These are phyloP conservation scores for Pythium aquatile DNA, from an alignment of 352 stramenopile genomes.

Conservation along the genomic window DNA sequence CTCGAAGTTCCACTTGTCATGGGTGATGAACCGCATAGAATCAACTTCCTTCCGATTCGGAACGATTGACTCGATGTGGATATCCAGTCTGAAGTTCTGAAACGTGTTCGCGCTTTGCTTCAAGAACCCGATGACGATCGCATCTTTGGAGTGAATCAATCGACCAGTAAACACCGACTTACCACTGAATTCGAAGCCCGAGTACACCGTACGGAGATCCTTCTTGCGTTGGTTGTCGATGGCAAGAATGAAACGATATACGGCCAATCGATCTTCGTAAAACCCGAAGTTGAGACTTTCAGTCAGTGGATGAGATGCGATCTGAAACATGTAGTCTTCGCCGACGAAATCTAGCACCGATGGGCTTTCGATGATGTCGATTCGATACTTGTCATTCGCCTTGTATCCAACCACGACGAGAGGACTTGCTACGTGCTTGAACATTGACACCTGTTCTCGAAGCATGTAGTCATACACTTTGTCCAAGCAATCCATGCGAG, in stretches of 20 bases:
- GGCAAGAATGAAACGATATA: background rate
- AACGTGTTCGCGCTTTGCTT: constrained; percentile 13
- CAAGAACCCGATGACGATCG: constrained; percentile 14
- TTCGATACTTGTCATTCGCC: background rate
- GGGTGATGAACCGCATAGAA: constrained; percentile 7
- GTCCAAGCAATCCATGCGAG: constrained; percentile 9
- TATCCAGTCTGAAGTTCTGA: constrained; percentile 17
- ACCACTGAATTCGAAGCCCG: constrained; percentile 6
- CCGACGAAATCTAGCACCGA: constrained; percentile 2
- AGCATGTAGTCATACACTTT: constrained; percentile 16
- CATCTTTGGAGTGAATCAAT: constrained; percentile 9
- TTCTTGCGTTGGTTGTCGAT: constrained; percentile 4
- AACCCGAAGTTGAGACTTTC: constrained; percentile 17
- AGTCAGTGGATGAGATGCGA: constrained; percentile 7
- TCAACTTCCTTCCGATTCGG: constrained; percentile 6
- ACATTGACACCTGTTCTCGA: constrained; percentile 3
- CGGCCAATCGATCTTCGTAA: constrained; percentile 2
- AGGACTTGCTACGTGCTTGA: constrained; percentile 12
- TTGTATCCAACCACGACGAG: constrained; percentile 12
- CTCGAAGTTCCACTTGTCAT: constrained; percentile 14
- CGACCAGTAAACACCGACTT: constrained; percentile 10
- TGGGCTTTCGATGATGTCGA: constrained; percentile 6
- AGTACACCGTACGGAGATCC: background rate
- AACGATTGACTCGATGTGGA: constrained; percentile 17
- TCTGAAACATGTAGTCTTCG: constrained; percentile 1